Base-by-base conservation (phyloP, 768 basidiomycete genomes). In the Phylloporus scabripes region DNA sequence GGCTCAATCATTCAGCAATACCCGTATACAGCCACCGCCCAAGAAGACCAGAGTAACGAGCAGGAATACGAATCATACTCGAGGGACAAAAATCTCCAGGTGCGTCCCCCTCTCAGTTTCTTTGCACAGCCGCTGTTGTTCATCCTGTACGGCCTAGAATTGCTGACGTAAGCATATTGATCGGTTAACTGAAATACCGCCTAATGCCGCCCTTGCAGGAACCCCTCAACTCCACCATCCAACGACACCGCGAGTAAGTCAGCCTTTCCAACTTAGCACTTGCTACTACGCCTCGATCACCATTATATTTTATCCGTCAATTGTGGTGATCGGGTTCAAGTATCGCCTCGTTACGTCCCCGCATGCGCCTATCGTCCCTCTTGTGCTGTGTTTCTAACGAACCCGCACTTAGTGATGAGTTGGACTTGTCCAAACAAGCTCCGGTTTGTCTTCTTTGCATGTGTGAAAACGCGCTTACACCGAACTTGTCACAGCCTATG, bases 301-400 rank as follows among this genome's bases (percentile, higher is more conserved):
- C 37, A 57, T 46, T 51, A 26, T 37, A 45, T 54, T 48, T 34
- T 45, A 49, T 28, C 48, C 53, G 20, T 41, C 57, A 40, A 51
- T 49, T 46, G 53, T 23, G 52, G 64, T 58, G 55, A 62, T 59
- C 55, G 37, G 59, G 55, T 44, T 51, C 57, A 49, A 53, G 54
- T 48, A 57, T 44, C 45, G n/a, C 52, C 61, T 56, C 50, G 57
- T 64, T 55, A 64, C 65, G 52, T 64, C 55, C 67, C 61, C 60
- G 51, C 76, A 86, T 87, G 85, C 74, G 64, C 66, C 69, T 83
- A 64, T 76, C 73, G 58, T 79, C 77, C 55, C 65, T 85, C 34
- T 65, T 83, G 64, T 85, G 83, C 67, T 86, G 81, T 63, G 73
- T 72, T 67, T 78, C 82, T 77, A 72, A 78, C 70, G 65, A 70